Evolutionary conservation across 208 protist genomes (phyloP).

Genomic region (Acanthamoeba triangularis): DNA sequence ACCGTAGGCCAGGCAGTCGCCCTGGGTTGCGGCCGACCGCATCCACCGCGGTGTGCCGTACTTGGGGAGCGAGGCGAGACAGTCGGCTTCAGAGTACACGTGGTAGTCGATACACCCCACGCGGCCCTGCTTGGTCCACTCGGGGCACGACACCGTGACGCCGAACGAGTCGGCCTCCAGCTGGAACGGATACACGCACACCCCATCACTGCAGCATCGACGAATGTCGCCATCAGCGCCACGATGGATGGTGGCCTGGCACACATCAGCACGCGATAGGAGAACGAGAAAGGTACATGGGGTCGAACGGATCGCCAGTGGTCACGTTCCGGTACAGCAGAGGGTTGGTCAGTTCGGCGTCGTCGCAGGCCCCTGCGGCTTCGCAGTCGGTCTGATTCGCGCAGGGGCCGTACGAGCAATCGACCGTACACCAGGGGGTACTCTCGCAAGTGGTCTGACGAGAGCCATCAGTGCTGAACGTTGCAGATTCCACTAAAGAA

Average conservation of each 20-base stretch:
- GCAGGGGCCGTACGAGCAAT: not conserved
- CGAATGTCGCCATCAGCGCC: not conserved
- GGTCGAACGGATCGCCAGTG: not conserved
- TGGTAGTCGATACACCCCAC: conserved; percentile 30
- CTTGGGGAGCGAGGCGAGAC: not conserved
- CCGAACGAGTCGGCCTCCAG: not conserved
- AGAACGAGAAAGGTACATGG: not conserved
- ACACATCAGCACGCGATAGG: not conserved
- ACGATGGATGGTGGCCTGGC: not conserved
- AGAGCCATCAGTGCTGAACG: not conserved
- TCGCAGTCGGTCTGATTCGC: conserved; percentile 59
- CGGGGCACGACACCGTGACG: not conserved
- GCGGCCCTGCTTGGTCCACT: not conserved
- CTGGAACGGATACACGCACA: conserved; percentile 46
- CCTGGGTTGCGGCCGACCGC: not conserved
- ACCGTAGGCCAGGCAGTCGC: conserved; percentile 41
- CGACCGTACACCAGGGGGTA: conserved; percentile 35
- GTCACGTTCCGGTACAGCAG: not conserved
- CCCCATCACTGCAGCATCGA: not conserved
- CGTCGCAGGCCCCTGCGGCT: not conserved
- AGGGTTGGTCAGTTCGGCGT: conserved; percentile 21
- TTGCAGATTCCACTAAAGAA: too few relatives aligned
- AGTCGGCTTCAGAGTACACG: not conserved
- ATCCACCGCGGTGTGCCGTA: conserved; percentile 41
- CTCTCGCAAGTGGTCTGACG: not conserved